Base-by-base conservation (phyloP, 176 grass and related monocot genomes). In the Pontederia crassipes region DNA sequence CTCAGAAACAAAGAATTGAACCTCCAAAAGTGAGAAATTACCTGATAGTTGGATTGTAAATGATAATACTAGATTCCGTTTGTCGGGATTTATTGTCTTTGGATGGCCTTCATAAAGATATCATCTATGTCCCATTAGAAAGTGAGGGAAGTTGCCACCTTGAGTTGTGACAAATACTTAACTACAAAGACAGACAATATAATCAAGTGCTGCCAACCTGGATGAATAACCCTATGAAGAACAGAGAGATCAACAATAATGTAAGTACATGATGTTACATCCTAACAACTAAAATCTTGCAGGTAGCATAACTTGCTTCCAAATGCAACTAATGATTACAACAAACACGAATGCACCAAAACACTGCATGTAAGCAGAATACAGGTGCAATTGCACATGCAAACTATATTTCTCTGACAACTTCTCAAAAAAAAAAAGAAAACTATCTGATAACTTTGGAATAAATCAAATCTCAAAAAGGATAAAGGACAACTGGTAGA, bases 81-180 rank as follows among this genome's bases (percentile, higher is more conserved):
- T 95, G 64, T 95, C 86, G 24, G 90, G 90, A 27, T 87, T 86
- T 68, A 90, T 95, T 46, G 86, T 95, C 72, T 77, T 95, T 10
- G 80, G 70, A 49, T 84, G 75, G 24, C 90, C 86, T 74, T 32
- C 86, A 58, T 89, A 79, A 29, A 79, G 50, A 70, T 89, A 89
- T 58, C 80, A 78, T 50, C 82, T 76, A 24, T 89, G 83, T 20
- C 86, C 90, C 57, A 89, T 89, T 76, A 95, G 52, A 57, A 95
- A 95, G 57, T 95, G 90, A 27, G 86, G 90, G 24, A 95, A 95
- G 65, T 89, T 95, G 67, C 86, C 84, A 53, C 90, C 90, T 95
- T 95, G 90, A 79, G 86, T 95, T 12, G 81, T 74, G 16, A 89
- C 83, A 75, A 95, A 95, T 4, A 70, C 65, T 81, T 95, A 82